Evolutionary conservation across 2,329 filamentous ascomycete species (phyloP), one percentile per base, ranked within the genome.

Genomic region (Trichophyton schoenleinii): DNA sequence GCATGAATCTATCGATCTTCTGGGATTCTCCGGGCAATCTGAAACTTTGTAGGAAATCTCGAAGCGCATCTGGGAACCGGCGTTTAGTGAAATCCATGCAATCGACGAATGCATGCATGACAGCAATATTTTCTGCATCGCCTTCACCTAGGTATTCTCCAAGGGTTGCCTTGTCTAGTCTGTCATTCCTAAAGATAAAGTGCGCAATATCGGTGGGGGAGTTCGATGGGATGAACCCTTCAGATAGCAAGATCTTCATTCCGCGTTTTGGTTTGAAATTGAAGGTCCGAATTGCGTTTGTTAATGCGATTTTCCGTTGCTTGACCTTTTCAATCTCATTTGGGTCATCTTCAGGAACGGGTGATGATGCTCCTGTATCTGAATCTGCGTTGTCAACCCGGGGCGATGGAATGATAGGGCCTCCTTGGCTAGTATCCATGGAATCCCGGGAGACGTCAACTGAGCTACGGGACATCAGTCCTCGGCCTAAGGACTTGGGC

Each of bases 1-100:
- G 79, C 94, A 99, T 97, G 75, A 97, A 95, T 57, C 94, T 89
- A 83, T 99, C 94, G 67, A 99, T 99, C 78, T 99, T 99, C 72
- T 99, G 94, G 0, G 91, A 91, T 74, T 99, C 94, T 63, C 94
- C 94, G 0, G 94, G 94, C 13, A 99, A 79, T 64, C 94, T 87
- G 79, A 99, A 99, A 31, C 90, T 88, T 72, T 99, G 94, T 11
- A 99, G 78, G 69, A 99, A 99, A 62, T 90, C 86, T 42, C 94
- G 85, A 28, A 99, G 77, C 13, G 94, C 87, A 73, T 96, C 92
- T 5, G 96, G 92, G 68, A 99, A 99, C 1, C 91, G 86, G 61
- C 87, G 89, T 73, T 91, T 91, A 8, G 84, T 82, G 67, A 99
- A 99, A 55, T 97, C 89, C 91, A 99, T 96, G 20, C 81, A 77